Percentiles rank a stretch among this genome's conserved stretches.
Conservation (phyloP, 352 stramenopile species). For the Pythium vanterpoolii region DNA sequence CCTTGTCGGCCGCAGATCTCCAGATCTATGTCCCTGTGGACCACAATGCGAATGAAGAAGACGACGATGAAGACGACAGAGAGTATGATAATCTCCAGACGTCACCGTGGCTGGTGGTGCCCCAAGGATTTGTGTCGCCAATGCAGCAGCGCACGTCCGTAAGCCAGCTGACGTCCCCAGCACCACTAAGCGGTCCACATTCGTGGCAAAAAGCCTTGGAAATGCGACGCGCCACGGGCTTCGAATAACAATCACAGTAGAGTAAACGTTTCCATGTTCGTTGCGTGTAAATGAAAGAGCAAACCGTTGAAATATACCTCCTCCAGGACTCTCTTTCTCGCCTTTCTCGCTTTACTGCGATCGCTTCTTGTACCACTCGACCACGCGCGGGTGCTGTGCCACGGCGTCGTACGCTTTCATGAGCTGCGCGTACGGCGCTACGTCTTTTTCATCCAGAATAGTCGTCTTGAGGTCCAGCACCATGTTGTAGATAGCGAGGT, state of each 20-base stretch:
- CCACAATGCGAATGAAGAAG: slow-evolving; percentile 11
- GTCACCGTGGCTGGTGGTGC: slow-evolving; percentile 42
- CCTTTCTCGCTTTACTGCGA: not conserved
- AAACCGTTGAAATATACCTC: slow-evolving; percentile 1
- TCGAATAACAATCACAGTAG: slow-evolving; percentile 10
- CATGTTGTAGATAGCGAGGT: slow-evolving; percentile 49
- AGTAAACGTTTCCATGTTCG: not conserved
- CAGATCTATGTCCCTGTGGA: slow-evolving; percentile 4
- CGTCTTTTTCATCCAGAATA: slow-evolving; percentile 26
- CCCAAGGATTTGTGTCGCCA: slow-evolving; percentile 31
- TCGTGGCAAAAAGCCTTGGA: slow-evolving; percentile 40
- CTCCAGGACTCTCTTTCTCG: not conserved
- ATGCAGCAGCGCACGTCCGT: slow-evolving; percentile 12
- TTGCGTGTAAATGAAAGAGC: slow-evolving; percentile 15
- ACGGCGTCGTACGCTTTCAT: slow-evolving; percentile 33
- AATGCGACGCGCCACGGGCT: slow-evolving; percentile 34
- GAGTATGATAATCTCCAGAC: slow-evolving; percentile 35
- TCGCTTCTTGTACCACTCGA: slow-evolving; percentile 35
- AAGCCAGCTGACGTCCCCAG: not conserved
- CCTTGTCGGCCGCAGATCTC: slow-evolving; percentile 1
- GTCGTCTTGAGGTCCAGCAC: slow-evolving; percentile 38
- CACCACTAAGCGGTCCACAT: not conserved
- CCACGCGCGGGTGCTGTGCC: slow-evolving; percentile 34
- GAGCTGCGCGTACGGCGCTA: slow-evolving; percentile 17
- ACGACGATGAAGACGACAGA: slow-evolving; percentile 23